Evolutionary conservation across 306 rosid genomes (phyloP), one percentile per base, ranked within the genome.

Genomic region (Astragalus membranaceus): DNA sequence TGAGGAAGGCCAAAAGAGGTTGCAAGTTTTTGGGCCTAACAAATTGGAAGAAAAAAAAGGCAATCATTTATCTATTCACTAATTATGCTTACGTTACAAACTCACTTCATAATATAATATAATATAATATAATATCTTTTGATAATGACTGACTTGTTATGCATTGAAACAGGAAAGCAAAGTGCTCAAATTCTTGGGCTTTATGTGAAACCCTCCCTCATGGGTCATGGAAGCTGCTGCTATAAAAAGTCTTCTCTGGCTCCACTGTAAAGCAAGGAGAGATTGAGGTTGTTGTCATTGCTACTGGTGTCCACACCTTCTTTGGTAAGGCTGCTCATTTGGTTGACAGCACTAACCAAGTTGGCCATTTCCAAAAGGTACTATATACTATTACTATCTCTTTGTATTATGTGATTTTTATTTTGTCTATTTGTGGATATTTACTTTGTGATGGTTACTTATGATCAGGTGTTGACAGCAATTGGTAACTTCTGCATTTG

Each of bases 171-270:
- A 92, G 98, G 96, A 92, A 43, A 89, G 39, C 67, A 92, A 92
- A 76, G 0, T 86, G 36, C 79, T 92, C 3, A 89, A 89, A 61
- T 92, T 92, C 86, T 67, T 92, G 84, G 95, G 98, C 4, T 92
- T 92, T 67, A 92, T 92, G 96, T 92, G 98, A 96, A 92, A 89
- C 67, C 98, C 98, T 43, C 89, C 89, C 0, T 89, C 98, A 2
- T 92, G 98, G 98, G 98, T 92, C 39, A 92, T 92, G 98, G 98
- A 92, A 75, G 36, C 69, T 20, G 98, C 95, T 5, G 98, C 98
- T 44, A 80, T 92, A 74, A 92, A 92, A 89, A 78, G 86, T 88
- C 76, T 92, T 83, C 85, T 92, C 98, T 0, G 96, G 98, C 7
- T 92, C 98, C 70, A 92, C 98, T 0, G 98, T 89, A 10, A 89